phyloP scores from a whole-genome alignment of 805 yeast genomes.

The Schizosaccharomyces osmophilus region DNA sequence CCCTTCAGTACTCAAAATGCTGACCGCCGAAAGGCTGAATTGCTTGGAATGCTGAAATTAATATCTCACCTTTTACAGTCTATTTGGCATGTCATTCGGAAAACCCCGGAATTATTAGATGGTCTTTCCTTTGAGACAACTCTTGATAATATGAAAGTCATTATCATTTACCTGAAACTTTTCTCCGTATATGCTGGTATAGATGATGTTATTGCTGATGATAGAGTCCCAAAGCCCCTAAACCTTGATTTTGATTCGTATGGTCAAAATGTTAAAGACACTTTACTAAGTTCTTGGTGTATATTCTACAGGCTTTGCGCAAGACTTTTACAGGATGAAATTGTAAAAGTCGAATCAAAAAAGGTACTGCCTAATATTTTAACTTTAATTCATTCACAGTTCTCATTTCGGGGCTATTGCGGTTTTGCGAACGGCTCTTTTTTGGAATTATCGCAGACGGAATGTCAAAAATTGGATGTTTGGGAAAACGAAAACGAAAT shows the following conservation, averaged over 20 bases:
- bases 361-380: neutral
- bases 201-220: neutral
- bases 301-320: neutral
- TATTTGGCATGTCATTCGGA: neutral
- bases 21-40: conserved; percentile 1
- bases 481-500: conserved; percentile 37
- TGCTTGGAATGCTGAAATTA: neutral
- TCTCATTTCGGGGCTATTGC: conserved; percentile 51
- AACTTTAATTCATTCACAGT: conserved; percentile 28
- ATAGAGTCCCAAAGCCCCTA: neutral
- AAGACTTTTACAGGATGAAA: neutral
- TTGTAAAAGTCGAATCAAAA: neutral
- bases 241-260: neutral
- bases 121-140: too few relatives aligned
- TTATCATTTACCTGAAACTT: neutral
- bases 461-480: conserved; percentile 22
- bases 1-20: neutral
- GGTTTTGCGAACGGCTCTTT: conserved; percentile 37
- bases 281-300: neutral
- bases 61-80: neutral
- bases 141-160: neutral
- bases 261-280: neutral
- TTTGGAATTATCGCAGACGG: conserved; percentile 31
- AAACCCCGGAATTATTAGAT: neutral
- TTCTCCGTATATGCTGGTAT: neutral